A percentile compares a stretch with the other conserved stretches of the same genome.
Evolutionary conservation across 1,284 basidiomycete species (phyloP).

Genomic region (Moesziomyces sp.): DNA sequence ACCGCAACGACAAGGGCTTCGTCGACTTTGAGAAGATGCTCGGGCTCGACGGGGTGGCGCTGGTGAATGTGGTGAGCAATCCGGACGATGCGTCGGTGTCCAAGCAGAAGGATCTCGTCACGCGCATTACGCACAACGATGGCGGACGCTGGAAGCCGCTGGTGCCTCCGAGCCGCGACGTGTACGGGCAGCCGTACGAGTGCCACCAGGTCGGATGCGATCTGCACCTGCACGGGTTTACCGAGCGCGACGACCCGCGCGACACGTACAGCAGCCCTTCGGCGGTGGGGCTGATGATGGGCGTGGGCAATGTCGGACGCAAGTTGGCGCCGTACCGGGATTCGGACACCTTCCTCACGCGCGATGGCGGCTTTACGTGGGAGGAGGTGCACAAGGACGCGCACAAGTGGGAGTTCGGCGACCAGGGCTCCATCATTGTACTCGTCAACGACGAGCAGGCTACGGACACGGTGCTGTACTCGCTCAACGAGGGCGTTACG

Average conservation of each 20-base stretch:
- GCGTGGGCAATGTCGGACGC: slow-evolving; percentile 95
- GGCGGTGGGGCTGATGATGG: slow-evolving; percentile 91
- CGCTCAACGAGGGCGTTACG: slow-evolving; percentile 83
- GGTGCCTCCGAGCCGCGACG: slow-evolving; percentile 80
- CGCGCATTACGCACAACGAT: slow-evolving; percentile 95
- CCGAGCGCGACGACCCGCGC: slow-evolving; percentile 86
- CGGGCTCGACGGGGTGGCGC: slow-evolving; percentile 91
- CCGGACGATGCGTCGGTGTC: slow-evolving; percentile 79
- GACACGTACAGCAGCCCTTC: slow-evolving; percentile 93
- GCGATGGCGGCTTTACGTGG: slow-evolving; percentile 97
- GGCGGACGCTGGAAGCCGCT: slow-evolving; percentile 90
- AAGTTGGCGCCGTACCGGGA: slow-evolving; percentile 82
- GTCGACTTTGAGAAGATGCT: slow-evolving; percentile 99
- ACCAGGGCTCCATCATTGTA: slow-evolving; percentile 91
- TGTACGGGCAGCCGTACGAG: slow-evolving; percentile 78
- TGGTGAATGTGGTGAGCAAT: slow-evolving; percentile 90
- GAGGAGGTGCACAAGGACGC: slow-evolving; percentile 98
- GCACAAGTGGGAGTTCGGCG: slow-evolving; percentile 96
- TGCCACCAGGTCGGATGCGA: slow-evolving; percentile 82
- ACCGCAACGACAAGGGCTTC: slow-evolving; percentile 84
- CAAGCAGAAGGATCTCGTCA: slow-evolving; percentile 81
- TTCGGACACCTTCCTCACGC: slow-evolving; percentile 93
- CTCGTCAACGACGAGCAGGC: slow-evolving; percentile 95
- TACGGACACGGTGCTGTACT: slow-evolving; percentile 88
- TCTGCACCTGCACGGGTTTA: slow-evolving; percentile 94